Evolutionary conservation across 192 early-diverging fungal species (phyloP).

Genomic region (Coemansia sp.): DNA sequence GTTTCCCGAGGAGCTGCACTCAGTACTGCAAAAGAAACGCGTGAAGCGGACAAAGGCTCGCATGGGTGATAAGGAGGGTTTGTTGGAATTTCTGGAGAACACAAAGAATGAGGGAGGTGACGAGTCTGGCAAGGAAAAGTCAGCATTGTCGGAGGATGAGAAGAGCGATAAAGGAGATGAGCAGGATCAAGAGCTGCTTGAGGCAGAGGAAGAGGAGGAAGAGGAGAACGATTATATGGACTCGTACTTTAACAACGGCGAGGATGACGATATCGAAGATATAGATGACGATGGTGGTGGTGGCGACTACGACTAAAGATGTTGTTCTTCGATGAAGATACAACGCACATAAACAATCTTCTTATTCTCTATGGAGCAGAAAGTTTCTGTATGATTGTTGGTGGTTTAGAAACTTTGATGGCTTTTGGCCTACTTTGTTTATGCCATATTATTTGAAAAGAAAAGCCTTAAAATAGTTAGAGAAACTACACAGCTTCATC

Average conservation of each 20-base stretch:
- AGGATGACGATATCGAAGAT: slow-evolving; percentile 52
- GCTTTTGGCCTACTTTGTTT: too few relatives aligned
- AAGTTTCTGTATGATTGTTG: too few relatives aligned
- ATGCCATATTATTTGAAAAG: too few relatives aligned
- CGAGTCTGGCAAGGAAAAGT: slow-evolving; percentile 8
- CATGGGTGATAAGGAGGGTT: slow-evolving; percentile 12
- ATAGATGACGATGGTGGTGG: slow-evolving; percentile 51
- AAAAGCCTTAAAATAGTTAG: too few relatives aligned
- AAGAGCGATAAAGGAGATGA: slow-evolving; percentile 21
- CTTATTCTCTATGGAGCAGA: background rate
- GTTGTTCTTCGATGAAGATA: too few relatives aligned
- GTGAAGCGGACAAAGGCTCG: slow-evolving; percentile 20
- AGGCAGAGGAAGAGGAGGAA: slow-evolving; percentile 46
- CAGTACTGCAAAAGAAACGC: slow-evolving; percentile 29
- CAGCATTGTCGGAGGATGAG: slow-evolving; percentile 21
- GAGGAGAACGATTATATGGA: slow-evolving; percentile 53
- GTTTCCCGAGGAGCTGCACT: slow-evolving; percentile 52
- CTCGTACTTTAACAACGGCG: slow-evolving; percentile 55
- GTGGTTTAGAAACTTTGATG: too few relatives aligned
- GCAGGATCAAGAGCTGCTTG: slow-evolving; percentile 19
- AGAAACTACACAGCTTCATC: too few relatives aligned
- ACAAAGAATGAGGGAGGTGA: slow-evolving; percentile 35
- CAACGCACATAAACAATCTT: background rate
- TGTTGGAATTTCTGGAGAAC: slow-evolving; percentile 29
- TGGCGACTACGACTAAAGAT: slow-evolving; percentile 32